Evolutionary conservation across 2,329 filamentous ascomycete genomes (phyloP), one percentile per base, ranked within the genome.

Genomic region (Myriosclerotinia duriaeana): DNA sequence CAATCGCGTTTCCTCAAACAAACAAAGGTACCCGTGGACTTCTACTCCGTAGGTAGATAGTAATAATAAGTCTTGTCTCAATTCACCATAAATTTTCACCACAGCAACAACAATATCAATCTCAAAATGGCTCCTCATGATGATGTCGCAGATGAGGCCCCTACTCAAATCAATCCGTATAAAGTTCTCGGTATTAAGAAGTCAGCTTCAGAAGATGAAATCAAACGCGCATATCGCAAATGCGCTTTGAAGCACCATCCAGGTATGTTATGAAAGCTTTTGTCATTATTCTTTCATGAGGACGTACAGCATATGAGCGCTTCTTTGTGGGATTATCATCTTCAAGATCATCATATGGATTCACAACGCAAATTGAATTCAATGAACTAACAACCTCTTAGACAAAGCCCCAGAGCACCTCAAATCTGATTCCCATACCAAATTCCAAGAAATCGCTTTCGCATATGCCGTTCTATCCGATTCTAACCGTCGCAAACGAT

Each of bases 381-480:
- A 34, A 4, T 14, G n/a, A n/a, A 26, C 67, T 71, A 67, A 70
- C 67, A 53, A 53, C 53, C 40, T 55, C 34, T 14, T 67, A 90
- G 93, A 97, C 84, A 97, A 97, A 81, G 91, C 88, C 5, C 72
- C 86, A 20, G 82, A 85, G 0, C 83, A 87, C 30, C 80, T 89
- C 63, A 92, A 92, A 75, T 84, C 88, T 36, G 80, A 84, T 53
- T 94, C 95, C 2, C 89, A 97, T 73, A 82, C 84, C 68, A 89
- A 85, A 64, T 99, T 99, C 78, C 95, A 99, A 78, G 84, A 90
- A 72, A 88, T 99, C 72, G 94, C 94, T 34, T 94, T 97, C 74
- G 94, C 95, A 63, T 97, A 98, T 76, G 94, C 93, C 44, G 86
- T 99, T 60, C 90, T 99, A 46, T 97, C 92, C 42, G 92, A 97